phyloP scores from a whole-genome alignment of 768 basidiomycete genomes.

The Collybia sordida region DNA sequence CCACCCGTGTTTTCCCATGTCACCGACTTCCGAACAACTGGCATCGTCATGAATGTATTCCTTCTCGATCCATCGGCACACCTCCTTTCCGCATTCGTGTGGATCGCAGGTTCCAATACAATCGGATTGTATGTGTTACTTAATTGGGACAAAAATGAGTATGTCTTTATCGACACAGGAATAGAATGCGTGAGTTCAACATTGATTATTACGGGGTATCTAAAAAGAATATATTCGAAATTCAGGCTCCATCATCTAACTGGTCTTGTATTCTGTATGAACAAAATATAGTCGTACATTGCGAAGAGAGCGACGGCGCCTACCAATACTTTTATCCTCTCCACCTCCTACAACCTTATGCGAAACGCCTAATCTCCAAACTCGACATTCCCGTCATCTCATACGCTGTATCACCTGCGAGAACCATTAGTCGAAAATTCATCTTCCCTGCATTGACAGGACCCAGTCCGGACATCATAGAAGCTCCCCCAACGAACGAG shows the following conservation, averaged over 20 bases:
- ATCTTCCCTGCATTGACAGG: slow-evolving; percentile 37
- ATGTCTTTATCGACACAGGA: slow-evolving; percentile 72
- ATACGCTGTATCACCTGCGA: slow-evolving; percentile 38
- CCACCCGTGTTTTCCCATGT: slow-evolving; percentile 57
- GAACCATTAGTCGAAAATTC: slow-evolving; percentile 52
- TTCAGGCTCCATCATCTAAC: slow-evolving; percentile 63
- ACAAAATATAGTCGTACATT: slow-evolving; percentile 68
- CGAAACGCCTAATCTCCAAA: slow-evolving; percentile 20
- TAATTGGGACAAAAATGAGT: slow-evolving; percentile 66
- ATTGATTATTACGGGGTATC: background rate
- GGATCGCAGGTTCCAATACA: slow-evolving; percentile 53
- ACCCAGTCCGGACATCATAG: background rate
- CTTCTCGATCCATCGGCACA: slow-evolving; percentile 63
- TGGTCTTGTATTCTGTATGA: slow-evolving; percentile 77
- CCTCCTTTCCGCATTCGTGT: slow-evolving; percentile 69
- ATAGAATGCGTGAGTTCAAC: slow-evolving; percentile 63
- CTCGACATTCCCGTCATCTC: slow-evolving; percentile 40
- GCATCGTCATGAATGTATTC: slow-evolving; percentile 78
- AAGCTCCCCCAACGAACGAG: background rate
- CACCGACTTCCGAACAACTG: slow-evolving; percentile 62
- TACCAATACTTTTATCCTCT: slow-evolving; percentile 71
- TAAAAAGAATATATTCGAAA: background rate
- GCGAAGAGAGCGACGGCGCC: slow-evolving; percentile 65
- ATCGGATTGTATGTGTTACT: slow-evolving; percentile 63
- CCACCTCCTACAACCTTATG: slow-evolving; percentile 35